Conservation (phyloP, 176 grass and related monocot species). For the Triticum aestivum region IWGSC_CS_RefSeq_v2.1 NC_057813.1:240156833-240157332, state of each 20-base stretch:
- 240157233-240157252: background rate
- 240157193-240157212: background rate
- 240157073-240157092: background rate
- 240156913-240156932: background rate
- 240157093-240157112: background rate
- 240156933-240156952: background rate
- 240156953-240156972: background rate
- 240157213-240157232: background rate
- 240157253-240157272: constrained; percentile 27
- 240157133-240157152: background rate
- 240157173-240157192: background rate
- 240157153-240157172: background rate
- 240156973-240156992: background rate
- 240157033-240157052: background rate
- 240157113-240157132: constrained; percentile 12
- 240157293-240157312: background rate
- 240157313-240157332: constrained; percentile 29
- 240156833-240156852: background rate
- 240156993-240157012: background rate
- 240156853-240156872: background rate
- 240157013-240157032: background rate
- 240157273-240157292: background rate
- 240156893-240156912: accelerated
- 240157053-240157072: no score
- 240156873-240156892: background rate